Conservation (phyloP, 1,284 basidiomycete genomes). For the Microbotryum scabiosae region DNA sequence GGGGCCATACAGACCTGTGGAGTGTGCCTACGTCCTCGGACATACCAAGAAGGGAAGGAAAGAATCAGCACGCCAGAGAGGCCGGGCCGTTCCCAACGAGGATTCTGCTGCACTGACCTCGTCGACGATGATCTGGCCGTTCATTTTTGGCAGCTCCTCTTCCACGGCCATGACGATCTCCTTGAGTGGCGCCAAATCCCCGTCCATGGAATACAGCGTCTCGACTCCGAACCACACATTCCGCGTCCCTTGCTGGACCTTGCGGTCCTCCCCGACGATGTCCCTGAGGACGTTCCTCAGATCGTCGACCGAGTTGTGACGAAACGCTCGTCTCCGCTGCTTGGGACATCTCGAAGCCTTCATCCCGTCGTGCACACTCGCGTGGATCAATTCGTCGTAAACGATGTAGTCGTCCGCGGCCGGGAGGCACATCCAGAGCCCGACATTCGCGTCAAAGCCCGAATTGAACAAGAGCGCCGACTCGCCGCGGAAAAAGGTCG, state of each 20-base stretch:
- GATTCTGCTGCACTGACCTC: conserved; percentile 46
- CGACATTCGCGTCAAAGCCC: conserved; percentile 89
- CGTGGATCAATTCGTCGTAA: conserved; percentile 84
- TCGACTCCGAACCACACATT: conserved; percentile 60
- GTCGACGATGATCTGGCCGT: conserved; percentile 67
- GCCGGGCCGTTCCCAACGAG: neutral
- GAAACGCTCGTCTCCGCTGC: conserved; percentile 48
- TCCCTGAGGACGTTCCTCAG: conserved; percentile 19
- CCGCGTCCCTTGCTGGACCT: conserved; percentile 14
- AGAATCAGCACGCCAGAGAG: neutral
- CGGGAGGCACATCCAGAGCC: conserved; percentile 74
- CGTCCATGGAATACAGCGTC: conserved; percentile 91
- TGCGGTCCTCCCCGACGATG: conserved; percentile 5
- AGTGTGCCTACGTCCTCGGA: conserved; percentile 51
- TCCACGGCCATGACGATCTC: conserved; percentile 58
- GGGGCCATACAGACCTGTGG: conserved; percentile 63
- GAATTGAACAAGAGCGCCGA: conserved; percentile 83
- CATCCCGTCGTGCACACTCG: conserved; percentile 84
- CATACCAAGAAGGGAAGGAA: too few species aligned
- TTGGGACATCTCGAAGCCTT: conserved; percentile 54
- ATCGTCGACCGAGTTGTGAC: conserved; percentile 59
- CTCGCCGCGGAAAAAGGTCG: conserved; percentile 52
- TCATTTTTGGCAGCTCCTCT: conserved; percentile 52
- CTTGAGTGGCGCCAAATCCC: conserved; percentile 68
- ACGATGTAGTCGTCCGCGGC: conserved; percentile 69